A percentile compares a stretch with the other conserved stretches of the same genome.
Evolutionary conservation across 495 filamentous ascomycete species (phyloP).

Genomic region (Bryoglossum gracile): DNA sequence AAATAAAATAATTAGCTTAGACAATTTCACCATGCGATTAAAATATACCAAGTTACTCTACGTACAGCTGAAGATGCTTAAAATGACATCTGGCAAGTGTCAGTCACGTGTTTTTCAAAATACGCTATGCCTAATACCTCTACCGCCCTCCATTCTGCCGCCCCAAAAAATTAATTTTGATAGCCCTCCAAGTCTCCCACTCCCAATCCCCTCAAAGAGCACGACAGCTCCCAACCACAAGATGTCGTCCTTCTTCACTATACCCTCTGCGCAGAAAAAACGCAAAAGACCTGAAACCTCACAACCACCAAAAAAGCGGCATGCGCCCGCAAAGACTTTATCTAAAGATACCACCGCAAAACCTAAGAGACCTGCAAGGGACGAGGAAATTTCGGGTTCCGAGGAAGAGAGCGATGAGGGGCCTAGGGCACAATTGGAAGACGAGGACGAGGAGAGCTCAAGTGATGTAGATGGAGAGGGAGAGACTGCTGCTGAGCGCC

Average conservation of each 20-base stretch:
- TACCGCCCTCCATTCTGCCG: background rate
- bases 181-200: background rate
- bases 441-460: slow-evolving; percentile 33
- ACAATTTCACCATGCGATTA: no score
- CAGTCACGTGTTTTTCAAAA: background rate
- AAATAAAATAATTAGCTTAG: no score
- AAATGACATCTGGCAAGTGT: background rate
- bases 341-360: no score
- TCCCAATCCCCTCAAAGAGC: background rate
- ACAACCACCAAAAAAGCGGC: slow-evolving; percentile 37
- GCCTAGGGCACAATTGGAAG: slow-evolving; percentile 24
- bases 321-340: no score
- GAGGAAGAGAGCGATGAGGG: slow-evolving; percentile 56
- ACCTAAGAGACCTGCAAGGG: slow-evolving; percentile 21
- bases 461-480: slow-evolving; percentile 41
- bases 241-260: slow-evolving; percentile 86
- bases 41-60: no score
- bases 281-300: slow-evolving; percentile 50
- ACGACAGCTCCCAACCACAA: slow-evolving; percentile 1
- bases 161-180: slow-evolving; percentile 8
- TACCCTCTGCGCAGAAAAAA: slow-evolving; percentile 71
- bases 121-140: background rate
- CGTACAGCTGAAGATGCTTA: no score
- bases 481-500: slow-evolving; percentile 83
- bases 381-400: slow-evolving; percentile 75